phyloP scores from a whole-genome alignment of 169 alveolate species.

The Plasmodium fragile region DNA sequence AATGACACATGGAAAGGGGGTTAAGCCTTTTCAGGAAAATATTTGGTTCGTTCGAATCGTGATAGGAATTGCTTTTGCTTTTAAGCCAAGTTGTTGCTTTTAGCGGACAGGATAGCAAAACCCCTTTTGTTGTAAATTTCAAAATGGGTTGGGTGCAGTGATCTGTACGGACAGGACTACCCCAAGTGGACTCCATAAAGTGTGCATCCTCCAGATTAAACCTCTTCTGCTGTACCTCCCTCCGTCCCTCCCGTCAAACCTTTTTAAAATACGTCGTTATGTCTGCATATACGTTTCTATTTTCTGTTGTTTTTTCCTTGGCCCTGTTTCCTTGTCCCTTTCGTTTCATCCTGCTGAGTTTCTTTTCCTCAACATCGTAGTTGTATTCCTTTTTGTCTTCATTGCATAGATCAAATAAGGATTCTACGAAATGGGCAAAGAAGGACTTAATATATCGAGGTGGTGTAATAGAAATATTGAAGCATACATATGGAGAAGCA shows the following conservation, averaged over 20 bases:
- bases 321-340: not conserved
- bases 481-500: not conserved
- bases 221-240: not conserved
- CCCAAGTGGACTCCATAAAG: not conserved
- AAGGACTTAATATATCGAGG: not conserved
- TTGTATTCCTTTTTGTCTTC: slow-evolving; percentile 71
- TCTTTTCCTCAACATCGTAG: slow-evolving; percentile 71
- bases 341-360: slow-evolving; percentile 31
- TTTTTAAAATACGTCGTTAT: slow-evolving; percentile 63
- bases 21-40: not conserved
- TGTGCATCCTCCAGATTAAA: not conserved
- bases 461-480: not conserved
- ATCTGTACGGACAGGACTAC: not conserved
- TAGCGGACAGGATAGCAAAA: not conserved
- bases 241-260: not conserved
- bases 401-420: slow-evolving; percentile 57
- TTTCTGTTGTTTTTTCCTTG: slow-evolving; percentile 21
- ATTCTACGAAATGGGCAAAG: slow-evolving; percentile 4
- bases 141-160: not conserved
- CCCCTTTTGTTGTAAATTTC: not conserved
- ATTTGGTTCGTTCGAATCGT: not conserved
- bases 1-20: not conserved
- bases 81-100: not conserved
- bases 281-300: slow-evolving; percentile 65
- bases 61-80: not conserved